Conservation (phyloP, 1,139 yeast species). For the Yamadazyma conglobata region DNA sequence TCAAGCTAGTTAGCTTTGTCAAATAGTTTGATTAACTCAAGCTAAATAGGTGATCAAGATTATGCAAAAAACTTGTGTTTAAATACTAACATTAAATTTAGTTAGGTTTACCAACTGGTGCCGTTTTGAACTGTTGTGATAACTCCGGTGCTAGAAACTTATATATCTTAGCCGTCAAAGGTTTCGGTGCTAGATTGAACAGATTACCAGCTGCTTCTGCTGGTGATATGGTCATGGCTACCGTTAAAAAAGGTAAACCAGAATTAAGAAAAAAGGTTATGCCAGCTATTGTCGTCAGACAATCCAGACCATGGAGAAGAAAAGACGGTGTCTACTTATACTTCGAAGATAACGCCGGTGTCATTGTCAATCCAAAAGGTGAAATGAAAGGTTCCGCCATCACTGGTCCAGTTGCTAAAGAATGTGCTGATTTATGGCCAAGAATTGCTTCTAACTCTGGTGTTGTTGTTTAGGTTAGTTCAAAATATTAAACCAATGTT, state of each 20-base stretch:
- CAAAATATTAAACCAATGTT: constrained; percentile 1
- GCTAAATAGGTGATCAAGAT: neutral
- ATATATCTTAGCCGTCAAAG: constrained; percentile 98
- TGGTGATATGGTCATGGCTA: constrained; percentile 99
- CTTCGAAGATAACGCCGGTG: constrained; percentile 99
- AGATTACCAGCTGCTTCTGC: constrained; percentile 99
- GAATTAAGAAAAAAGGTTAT: constrained; percentile 99
- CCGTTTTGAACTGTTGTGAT: constrained; percentile 99
- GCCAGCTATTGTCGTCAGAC: constrained; percentile 99
- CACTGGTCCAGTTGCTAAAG: constrained; percentile 99
- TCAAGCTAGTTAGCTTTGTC: no score
- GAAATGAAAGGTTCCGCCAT: constrained; percentile 99
- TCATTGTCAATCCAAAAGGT: constrained; percentile 99
- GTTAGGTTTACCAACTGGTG: constrained; percentile 99
- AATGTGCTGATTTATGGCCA: constrained; percentile 99
- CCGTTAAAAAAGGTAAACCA: constrained; percentile 99
- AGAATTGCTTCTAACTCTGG: constrained; percentile 99
- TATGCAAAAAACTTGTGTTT: neutral
- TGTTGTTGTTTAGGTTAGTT: constrained; percentile 81
- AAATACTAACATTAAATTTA: constrained; percentile 21
- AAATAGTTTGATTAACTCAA: no score
- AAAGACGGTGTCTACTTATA: constrained; percentile 99
- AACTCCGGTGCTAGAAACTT: constrained; percentile 99
- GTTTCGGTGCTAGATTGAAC: constrained; percentile 99
- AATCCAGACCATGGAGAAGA: constrained; percentile 99